Percentiles rank a stretch among this genome's conserved stretches.
Evolutionary conservation across 2,329 filamentous ascomycete species (phyloP).

Genomic region (Laburnicola sp.): DNA sequence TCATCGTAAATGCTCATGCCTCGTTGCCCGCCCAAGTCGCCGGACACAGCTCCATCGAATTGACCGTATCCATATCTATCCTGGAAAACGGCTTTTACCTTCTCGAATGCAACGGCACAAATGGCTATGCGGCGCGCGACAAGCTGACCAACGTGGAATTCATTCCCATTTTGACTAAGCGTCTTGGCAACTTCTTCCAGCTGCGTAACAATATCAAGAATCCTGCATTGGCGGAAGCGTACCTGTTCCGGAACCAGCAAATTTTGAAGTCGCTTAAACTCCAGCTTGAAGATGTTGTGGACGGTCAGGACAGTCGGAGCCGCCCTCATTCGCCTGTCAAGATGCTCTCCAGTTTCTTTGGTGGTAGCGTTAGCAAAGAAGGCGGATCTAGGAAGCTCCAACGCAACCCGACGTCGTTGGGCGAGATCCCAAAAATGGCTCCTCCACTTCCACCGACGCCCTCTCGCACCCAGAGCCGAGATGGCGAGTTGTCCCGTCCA

Average conservation of each 20-base stretch:
- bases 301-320: constrained; percentile 57
- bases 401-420: constrained; percentile 37
- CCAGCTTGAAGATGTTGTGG: constrained; percentile 63
- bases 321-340: constrained; percentile 87
- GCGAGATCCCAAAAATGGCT: constrained; percentile 42
- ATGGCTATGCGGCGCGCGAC: constrained; percentile 73
- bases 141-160: constrained; percentile 74
- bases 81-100: constrained; percentile 59
- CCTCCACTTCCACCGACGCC: constrained; percentile 41
- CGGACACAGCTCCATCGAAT: constrained; percentile 62
- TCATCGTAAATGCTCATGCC: constrained; percentile 72
- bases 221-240: constrained; percentile 63
- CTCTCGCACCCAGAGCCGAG: constrained; percentile 42
- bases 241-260: constrained; percentile 78
- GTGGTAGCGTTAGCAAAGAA: constrained; percentile 58
- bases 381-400: constrained; percentile 40
- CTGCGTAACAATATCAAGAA: constrained; percentile 71
- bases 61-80: constrained; percentile 66
- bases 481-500: constrained; percentile 39
- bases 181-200: constrained; percentile 72
- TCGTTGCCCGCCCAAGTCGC: constrained; percentile 56
- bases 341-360: constrained; percentile 79
- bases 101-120: constrained; percentile 64
- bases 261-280: constrained; percentile 71
- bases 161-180: constrained; percentile 71